Base-by-base conservation (phyloP, 108 stramenopile genomes). In the Fistulifera pelliculosa region DNA sequence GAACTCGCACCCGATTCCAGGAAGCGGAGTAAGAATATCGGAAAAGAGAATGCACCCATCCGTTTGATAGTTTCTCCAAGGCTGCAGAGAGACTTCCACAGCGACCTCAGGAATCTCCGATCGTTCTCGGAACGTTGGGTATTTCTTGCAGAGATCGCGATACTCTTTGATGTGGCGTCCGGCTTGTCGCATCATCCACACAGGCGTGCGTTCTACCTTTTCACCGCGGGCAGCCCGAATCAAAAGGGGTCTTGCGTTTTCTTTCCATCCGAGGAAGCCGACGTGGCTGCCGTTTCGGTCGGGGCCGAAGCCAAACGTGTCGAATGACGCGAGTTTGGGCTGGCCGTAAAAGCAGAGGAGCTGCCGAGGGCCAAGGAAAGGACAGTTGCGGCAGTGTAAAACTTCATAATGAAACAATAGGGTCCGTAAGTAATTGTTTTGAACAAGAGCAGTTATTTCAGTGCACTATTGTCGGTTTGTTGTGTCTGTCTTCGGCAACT, bases 101-200 rank as follows among this genome's bases (percentile, higher is more conserved):
- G 99, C 99, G 27, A 99, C 92, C 38, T 96, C 94, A 1, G 99
- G 97, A 41, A 94, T 96, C 65, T 98, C 95, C 23, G 79, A 85
- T 14, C 97, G 80, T 56, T 95, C 72, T 27, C 96, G 80, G 64
- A 99, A 99, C 25, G 93, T 94, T 2, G 95, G 90, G 48, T 90
- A 94, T 57, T 91, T 90, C 44, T 96, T 94, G 60, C 93, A 95
- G 28, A 95, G 76, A 49, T 96, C 95, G 35, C 99, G 83, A 57
- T 97, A 99, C 60, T 92, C 96, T 31, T 74, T 60, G 61, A 99
- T 97, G 71, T 99, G 97, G 47, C 98, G 77, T 39, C 99, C 99
- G 23, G 97, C 99, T 61, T 99, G 99, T 59, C 99, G 81, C 96
- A 98, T 98, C 85, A 97, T 95, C 99, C 99, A 99, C 18, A 99